These are phyloP conservation scores for Boletus sp. DNA, from an alignment of 768 basidiomycete genomes.

Conservation along the genomic window DNA sequence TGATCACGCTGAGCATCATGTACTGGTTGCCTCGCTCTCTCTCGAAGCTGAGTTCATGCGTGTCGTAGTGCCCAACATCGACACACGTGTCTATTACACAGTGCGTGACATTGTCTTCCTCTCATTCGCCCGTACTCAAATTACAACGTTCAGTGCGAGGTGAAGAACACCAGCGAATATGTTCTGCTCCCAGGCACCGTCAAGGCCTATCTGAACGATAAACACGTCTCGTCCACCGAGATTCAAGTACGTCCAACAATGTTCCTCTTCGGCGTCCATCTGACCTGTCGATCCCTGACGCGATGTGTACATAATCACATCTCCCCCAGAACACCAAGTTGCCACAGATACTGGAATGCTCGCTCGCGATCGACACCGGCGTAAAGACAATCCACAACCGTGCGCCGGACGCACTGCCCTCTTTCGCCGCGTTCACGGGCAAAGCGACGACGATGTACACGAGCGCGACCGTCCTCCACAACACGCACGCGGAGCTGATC, in stretches of 20 bases:
- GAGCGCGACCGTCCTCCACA: conserved; percentile 15
- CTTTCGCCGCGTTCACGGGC: background rate
- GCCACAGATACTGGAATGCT: conserved; percentile 21
- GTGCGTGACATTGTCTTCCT: background rate
- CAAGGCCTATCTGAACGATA: conserved; percentile 29
- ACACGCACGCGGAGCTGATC: conserved; percentile 10
- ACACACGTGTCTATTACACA: conserved; percentile 21
- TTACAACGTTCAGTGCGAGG: conserved; percentile 14
- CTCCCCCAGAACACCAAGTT: conserved; percentile 6
- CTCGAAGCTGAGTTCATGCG: conserved; percentile 23
- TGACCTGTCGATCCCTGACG: background rate
- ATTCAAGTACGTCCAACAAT: conserved; percentile 16
- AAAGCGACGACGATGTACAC: conserved; percentile 20
- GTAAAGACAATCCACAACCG: conserved; percentile 17
- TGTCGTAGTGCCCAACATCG: conserved; percentile 21
- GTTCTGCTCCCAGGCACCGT: conserved; percentile 28
- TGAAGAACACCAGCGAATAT: conserved; percentile 27
- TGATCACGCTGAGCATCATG: conserved; percentile 9
- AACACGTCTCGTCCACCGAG: conserved; percentile 25
- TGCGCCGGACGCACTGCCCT: conserved; percentile 10
- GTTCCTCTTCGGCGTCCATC: background rate
- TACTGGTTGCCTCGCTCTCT: conserved; percentile 22
- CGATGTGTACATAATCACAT: background rate
- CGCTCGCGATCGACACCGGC: conserved; percentile 17
- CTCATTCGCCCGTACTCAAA: background rate